Conservation (phyloP, 495 filamentous ascomycete genomes). For the Venustampulla echinocandica region DNA sequence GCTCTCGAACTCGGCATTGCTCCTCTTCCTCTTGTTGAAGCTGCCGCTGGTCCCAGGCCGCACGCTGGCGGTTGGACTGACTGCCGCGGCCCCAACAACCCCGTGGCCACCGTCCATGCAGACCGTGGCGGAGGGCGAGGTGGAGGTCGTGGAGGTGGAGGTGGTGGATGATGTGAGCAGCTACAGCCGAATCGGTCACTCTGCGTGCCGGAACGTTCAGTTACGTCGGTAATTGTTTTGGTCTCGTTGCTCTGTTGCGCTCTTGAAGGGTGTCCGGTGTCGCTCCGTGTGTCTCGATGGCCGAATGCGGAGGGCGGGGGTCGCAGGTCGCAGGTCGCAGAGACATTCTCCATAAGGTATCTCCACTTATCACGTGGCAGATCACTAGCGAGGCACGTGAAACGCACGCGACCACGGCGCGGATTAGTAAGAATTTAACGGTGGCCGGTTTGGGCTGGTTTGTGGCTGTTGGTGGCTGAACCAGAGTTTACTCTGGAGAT, state of each 20-base stretch:
- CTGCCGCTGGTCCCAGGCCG: slow-evolving; percentile 20
- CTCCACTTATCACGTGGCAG: no score
- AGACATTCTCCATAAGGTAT: no score
- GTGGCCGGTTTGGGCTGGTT: no score
- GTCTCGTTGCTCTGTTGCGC: slow-evolving; percentile 3
- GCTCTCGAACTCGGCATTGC: slow-evolving; percentile 23
- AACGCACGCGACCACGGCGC: no score
- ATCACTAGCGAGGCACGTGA: no score
- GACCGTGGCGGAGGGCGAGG: not conserved
- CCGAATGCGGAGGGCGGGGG: slow-evolving; percentile 13
- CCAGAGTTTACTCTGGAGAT: no score
- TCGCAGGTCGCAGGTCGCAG: not conserved
- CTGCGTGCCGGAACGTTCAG: slow-evolving; percentile 3
- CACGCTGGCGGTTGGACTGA: slow-evolving; percentile 17
- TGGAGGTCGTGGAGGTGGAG: no score
- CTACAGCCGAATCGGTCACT: slow-evolving; percentile 4
- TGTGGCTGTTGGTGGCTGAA: no score
- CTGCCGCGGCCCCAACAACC: slow-evolving; percentile 16
- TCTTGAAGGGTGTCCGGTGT: slow-evolving; percentile 17
- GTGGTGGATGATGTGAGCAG: no score
- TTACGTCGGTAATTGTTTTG: slow-evolving; percentile 11
- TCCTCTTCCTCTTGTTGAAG: slow-evolving; percentile 27
- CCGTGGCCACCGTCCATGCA: slow-evolving; percentile 1
- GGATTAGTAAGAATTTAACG: no score
- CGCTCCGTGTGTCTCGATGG: slow-evolving; percentile 11